A percentile compares a stretch with the other conserved stretches of the same genome.
Conservation (phyloP, 495 filamentous ascomycete species). For the Penicillium angulare region DNA sequence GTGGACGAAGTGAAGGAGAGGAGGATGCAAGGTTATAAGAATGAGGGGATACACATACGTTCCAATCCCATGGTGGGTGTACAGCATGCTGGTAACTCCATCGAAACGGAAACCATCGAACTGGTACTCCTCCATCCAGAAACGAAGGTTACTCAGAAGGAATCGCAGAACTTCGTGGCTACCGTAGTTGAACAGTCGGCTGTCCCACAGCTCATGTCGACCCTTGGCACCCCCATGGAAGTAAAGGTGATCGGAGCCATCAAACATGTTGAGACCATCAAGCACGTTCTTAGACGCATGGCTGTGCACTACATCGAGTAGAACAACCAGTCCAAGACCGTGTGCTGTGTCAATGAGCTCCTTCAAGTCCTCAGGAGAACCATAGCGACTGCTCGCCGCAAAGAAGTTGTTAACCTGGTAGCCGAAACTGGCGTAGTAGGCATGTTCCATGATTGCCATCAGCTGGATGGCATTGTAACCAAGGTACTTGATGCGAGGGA, state of each 20-base stretch:
- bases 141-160: slow-evolving; percentile 89
- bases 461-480: slow-evolving; percentile 98
- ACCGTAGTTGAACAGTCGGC: slow-evolving; percentile 94
- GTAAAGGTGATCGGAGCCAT: slow-evolving; percentile 91
- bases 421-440: slow-evolving; percentile 98
- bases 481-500: slow-evolving; percentile 84
- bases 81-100: slow-evolving; percentile 97
- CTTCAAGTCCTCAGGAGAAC: slow-evolving; percentile 90
- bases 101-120: slow-evolving; percentile 99
- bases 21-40: not conserved
- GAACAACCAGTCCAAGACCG: slow-evolving; percentile 82
- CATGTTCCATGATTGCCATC: slow-evolving; percentile 99
- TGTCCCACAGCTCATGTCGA: slow-evolving; percentile 91
- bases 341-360: slow-evolving; percentile 96
- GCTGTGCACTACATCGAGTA: slow-evolving; percentile 95
- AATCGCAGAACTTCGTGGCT: slow-evolving; percentile 92
- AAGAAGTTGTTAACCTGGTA: slow-evolving; percentile 99
- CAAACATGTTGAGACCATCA: slow-evolving; percentile 92
- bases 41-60: slow-evolving; percentile 66
- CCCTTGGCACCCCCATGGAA: slow-evolving; percentile 87
- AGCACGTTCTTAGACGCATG: slow-evolving; percentile 96
- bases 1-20: slow-evolving; percentile 4
- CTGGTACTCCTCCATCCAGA: slow-evolving; percentile 98
- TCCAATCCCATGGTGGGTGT: slow-evolving; percentile 94
- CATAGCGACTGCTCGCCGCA: slow-evolving; percentile 93